Percentiles rank a stretch among this genome's conserved stretches.
Evolutionary conservation across 2,329 filamentous ascomycete genomes (phyloP).

Genomic region (Apiospora marii): DNA sequence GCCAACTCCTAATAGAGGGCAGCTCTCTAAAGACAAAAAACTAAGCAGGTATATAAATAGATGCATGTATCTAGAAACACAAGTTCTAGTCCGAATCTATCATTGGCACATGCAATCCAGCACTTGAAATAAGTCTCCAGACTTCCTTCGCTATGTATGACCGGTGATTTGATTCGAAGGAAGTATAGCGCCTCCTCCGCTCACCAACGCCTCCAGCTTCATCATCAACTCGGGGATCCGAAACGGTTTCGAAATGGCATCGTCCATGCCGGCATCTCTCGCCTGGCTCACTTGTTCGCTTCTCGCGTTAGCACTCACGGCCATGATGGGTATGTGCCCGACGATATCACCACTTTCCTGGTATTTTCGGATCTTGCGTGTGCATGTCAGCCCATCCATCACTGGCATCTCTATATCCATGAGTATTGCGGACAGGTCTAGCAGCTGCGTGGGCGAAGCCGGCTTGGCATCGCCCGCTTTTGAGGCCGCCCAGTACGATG

Average conservation of each 20-base stretch:
- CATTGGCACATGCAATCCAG: neutral
- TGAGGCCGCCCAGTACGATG: conserved; percentile 59
- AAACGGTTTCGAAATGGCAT: conserved; percentile 28
- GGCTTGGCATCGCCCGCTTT: conserved; percentile 36
- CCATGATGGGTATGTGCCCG: conserved; percentile 77
- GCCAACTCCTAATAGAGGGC: neutral
- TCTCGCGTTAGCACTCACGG: conserved; percentile 81
- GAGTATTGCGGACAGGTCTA: conserved; percentile 67
- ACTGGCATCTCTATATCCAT: conserved; percentile 88
- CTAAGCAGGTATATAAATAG: neutral
- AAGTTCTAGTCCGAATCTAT: neutral
- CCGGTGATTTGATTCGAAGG: neutral
- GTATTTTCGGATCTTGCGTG: conserved; percentile 71
- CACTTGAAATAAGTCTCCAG: neutral
- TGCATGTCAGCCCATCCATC: conserved; percentile 82
- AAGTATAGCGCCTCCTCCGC: neutral
- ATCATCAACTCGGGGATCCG: conserved; percentile 28
- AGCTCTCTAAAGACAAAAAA: too few relatives aligned
- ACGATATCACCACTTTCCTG: conserved; percentile 69
- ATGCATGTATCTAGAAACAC: neutral
- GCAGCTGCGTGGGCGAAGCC: neutral
- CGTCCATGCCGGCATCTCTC: conserved; percentile 64
- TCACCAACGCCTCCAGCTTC: conserved; percentile 27
- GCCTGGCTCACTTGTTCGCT: conserved; percentile 77
- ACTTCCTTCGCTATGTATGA: neutral